These are phyloP conservation scores for Yamadazyma kanchanaburiensis DNA, from an alignment of 1,139 yeast species.

Conservation along the genomic window DNA sequence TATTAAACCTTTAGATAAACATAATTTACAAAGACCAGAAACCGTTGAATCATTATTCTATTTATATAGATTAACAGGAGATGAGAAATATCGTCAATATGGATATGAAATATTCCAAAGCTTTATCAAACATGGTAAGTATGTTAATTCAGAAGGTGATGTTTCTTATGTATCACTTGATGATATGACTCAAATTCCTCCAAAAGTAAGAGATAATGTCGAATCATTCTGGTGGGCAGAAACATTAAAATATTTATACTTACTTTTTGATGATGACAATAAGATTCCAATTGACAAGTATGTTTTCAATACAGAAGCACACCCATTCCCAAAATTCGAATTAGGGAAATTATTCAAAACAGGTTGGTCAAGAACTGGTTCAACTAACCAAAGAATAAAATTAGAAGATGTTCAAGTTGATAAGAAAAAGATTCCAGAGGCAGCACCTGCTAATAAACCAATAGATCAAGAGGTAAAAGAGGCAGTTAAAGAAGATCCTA, in stretches of 20 bases:
- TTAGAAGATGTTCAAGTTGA: conserved; percentile 16
- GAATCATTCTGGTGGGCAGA: conserved; percentile 96
- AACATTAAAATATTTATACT: conserved; percentile 82
- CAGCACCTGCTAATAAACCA: conserved; percentile 44
- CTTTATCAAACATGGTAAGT: conserved; percentile 58
- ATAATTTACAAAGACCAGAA: conserved; percentile 90
- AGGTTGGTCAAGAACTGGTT: conserved; percentile 51
- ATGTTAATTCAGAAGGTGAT: conserved; percentile 50
- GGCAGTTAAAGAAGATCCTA: conserved; percentile 34
- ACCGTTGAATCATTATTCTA: conserved; percentile 87
- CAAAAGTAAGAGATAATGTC: conserved; percentile 63
- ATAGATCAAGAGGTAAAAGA: conserved; percentile 35
- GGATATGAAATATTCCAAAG: conserved; percentile 83
- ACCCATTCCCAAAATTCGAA: conserved; percentile 77
- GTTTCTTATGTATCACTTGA: conserved; percentile 63
- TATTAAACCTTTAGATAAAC: conserved; percentile 71
- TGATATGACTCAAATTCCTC: conserved; percentile 63
- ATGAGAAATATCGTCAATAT: conserved; percentile 81
- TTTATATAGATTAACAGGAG: conserved; percentile 77
- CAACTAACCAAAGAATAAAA: conserved; percentile 7
- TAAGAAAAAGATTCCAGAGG: conserved; percentile 36
- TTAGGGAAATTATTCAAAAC: conserved; percentile 55
- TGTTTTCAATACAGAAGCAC: conserved; percentile 92
- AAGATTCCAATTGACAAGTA: conserved; percentile 59
- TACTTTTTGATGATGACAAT: conserved; percentile 68